Evolutionary conservation across 2,329 filamentous ascomycete species (phyloP), one percentile per base, ranked within the genome.

Genomic region (Leptographium wingfieldii): DNA sequence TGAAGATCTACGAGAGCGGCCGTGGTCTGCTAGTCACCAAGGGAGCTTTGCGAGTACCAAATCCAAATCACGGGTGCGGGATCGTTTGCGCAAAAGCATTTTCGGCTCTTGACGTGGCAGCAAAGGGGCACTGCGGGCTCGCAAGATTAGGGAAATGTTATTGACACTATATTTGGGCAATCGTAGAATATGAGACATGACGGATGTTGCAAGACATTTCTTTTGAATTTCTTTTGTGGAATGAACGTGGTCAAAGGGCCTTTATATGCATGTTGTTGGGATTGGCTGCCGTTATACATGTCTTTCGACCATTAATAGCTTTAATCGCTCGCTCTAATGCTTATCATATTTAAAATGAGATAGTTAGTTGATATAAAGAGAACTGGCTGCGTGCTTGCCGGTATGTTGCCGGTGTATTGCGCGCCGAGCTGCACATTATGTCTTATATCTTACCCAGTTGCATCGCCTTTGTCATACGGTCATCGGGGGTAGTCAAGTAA

Each of bases 21-120:
- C 56, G 11, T 57, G 56, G 56, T 57, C 56, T 9, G 43, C 56
- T n/a, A 57, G 31, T 46, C 43, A 57, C 31, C 56, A 57, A 31
- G 46, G 56, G 29, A 57, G 56, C 14, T 57, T 57, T 57, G 56
- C 56, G 4, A 57, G 56, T 46, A 51, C 19, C 3, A 57, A 57
- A 22, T 57, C 56, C 31, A 57, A 57, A 46, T 38, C 43, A 27
- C 40, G 43, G 9, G 40, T 57, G 46, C 43, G 56, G 9, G 56
- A 57, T n/a, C 56, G 56, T 14, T n/a, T 57, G 29, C 56, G 56
- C 19, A 51, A 25, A 12, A 57, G 56, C 29, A 51, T 57, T 6
- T 57, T 57, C 10, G 56, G 56, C 19, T 35, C 52, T 19, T 55
- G 31, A 25, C 3, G 19, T 16, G 11, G 27, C 14, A 19, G 51